Evolutionary conservation across 108 stramenopile species (phyloP), one percentile per base, ranked within the genome.

Genomic region (Nitzschia putrida): DNA sequence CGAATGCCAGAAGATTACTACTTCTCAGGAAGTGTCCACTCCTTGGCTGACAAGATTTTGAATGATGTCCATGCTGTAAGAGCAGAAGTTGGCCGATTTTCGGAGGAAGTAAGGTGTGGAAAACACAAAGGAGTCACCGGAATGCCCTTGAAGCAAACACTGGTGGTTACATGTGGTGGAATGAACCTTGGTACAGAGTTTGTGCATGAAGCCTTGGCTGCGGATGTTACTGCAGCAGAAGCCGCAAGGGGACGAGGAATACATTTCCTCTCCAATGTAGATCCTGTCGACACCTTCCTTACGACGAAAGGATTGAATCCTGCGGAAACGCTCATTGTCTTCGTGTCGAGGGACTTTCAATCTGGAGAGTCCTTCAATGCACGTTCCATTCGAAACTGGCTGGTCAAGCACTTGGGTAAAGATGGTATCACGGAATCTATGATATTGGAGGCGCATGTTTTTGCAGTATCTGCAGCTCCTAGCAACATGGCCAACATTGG

Each of bases 241-340:
- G 84, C 83, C 11, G 82, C 88, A 4, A 66, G 68, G 40, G 94
- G 95, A 26, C 74, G 86, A 41, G 80, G 55, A 21, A 70, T 99
- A 10, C 80, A 90, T 18, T 98, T 99, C 78, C 66, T 99, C 22
- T 91, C 95, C 22, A 98, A 97, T 83, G 90, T 97, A 7, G 99
- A 99, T 85, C 99, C 99, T 7, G 96, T 97, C 0, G 98, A 98
- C 65, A 93, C 96, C 42, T 85, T 89, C 53, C 73, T 95, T 11
- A 64, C 60, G 9, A 82, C 88, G 2, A 53, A 71, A 24, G 89
- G 90, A 61, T 69, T 97, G 54, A 85, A 95, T 71, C 87, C 94
- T 12, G 92, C 84, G 26, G 66, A 72, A 39, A 97, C 96, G 1
- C 60, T 97, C 21, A 79, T 98, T 29, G 78, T 98, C 1, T 78